Conservation (phyloP, 2,329 filamentous ascomycete species). For the Verticillium albo-atrum region DNA sequence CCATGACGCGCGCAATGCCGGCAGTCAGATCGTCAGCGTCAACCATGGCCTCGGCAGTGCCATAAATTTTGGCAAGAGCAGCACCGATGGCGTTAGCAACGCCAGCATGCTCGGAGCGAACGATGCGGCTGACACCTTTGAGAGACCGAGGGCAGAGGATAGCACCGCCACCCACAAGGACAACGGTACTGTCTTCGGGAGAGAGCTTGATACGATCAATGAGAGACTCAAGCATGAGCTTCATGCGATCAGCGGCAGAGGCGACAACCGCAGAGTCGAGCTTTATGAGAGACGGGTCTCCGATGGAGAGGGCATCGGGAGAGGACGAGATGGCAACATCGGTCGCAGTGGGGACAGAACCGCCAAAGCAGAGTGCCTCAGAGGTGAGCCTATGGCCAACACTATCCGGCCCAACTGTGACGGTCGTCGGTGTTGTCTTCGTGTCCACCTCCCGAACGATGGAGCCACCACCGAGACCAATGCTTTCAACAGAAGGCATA, state of each 20-base stretch:
- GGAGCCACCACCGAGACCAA: conserved; percentile 16
- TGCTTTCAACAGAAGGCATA: conserved; percentile 19
- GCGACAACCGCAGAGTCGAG: not conserved
- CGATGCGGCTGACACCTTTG: conserved; percentile 12
- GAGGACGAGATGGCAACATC: conserved; percentile 15
- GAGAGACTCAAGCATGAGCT: conserved; percentile 14
- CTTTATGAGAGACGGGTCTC: not conserved
- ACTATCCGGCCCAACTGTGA: conserved; percentile 17
- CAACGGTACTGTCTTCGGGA: conserved; percentile 13
- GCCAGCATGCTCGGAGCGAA: conserved; percentile 13
- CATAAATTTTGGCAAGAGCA: conserved; percentile 16
- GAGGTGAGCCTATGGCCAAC: conserved; percentile 17
- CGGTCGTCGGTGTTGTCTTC: not conserved
- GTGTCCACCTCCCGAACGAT: conserved; percentile 5
- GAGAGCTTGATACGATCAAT: conserved; percentile 17
- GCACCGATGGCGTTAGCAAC: conserved; percentile 18
- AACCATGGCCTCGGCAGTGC: conserved; percentile 13
- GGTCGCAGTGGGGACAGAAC: conserved; percentile 15
- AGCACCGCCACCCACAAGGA: conserved; percentile 17
- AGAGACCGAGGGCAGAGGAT: conserved; percentile 13
- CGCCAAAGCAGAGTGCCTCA: conserved; percentile 16
- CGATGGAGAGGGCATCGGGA: not conserved
- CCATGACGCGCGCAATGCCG: conserved; percentile 11
- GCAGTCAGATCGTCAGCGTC: conserved; percentile 11
- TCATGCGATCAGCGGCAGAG: conserved; percentile 6